Percentiles rank a stretch among this genome's conserved stretches.
These are phyloP conservation scores for Neurospora sp. DNA, from an alignment of 495 filamentous ascomycete genomes.

Conservation along the genomic window DNA sequence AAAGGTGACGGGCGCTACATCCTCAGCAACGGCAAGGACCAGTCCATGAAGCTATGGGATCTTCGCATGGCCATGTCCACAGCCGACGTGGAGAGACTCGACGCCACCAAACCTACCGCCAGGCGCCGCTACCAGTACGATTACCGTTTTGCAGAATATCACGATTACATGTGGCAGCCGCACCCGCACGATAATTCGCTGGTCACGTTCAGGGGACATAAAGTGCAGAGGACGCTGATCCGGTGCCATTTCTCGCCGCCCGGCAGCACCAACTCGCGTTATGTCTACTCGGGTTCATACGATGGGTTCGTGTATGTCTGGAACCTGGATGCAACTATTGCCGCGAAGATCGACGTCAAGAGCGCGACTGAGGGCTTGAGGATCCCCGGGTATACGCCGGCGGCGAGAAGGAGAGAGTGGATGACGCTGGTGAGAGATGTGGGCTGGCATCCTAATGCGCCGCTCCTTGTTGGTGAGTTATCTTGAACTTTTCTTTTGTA, in stretches of 20 bases:
- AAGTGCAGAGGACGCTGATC: slow-evolving; percentile 80
- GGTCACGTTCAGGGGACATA: slow-evolving; percentile 87
- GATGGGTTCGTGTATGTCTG: slow-evolving; percentile 86
- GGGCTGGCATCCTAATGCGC: slow-evolving; percentile 88
- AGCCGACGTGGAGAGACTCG: slow-evolving; percentile 45
- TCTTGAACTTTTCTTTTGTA: background rate
- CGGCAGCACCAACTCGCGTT: slow-evolving; percentile 77
- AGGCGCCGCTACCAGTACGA: slow-evolving; percentile 66
- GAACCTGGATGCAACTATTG: slow-evolving; percentile 88
- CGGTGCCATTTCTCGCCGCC: slow-evolving; percentile 94
- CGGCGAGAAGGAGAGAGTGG: slow-evolving; percentile 35
- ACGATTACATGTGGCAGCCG: slow-evolving; percentile 55
- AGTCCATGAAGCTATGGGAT: slow-evolving; percentile 97
- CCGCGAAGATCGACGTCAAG: slow-evolving; percentile 67
- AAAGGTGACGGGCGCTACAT: slow-evolving; percentile 95
- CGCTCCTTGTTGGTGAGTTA: slow-evolving; percentile 70
- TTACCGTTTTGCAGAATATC: slow-evolving; percentile 69
- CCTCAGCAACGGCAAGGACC: slow-evolving; percentile 89
- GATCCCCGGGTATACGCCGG: slow-evolving; percentile 1
- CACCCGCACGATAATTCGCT: slow-evolving; percentile 85
- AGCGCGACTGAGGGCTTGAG: slow-evolving; percentile 40
- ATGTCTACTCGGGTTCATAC: slow-evolving; percentile 83
- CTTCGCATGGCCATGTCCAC: slow-evolving; percentile 71
- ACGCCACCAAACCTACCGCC: slow-evolving; percentile 23
- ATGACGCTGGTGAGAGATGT: slow-evolving; percentile 83